Base-by-base conservation (phyloP, 1,284 basidiomycete genomes). In the Ustilago loliicola region DNA sequence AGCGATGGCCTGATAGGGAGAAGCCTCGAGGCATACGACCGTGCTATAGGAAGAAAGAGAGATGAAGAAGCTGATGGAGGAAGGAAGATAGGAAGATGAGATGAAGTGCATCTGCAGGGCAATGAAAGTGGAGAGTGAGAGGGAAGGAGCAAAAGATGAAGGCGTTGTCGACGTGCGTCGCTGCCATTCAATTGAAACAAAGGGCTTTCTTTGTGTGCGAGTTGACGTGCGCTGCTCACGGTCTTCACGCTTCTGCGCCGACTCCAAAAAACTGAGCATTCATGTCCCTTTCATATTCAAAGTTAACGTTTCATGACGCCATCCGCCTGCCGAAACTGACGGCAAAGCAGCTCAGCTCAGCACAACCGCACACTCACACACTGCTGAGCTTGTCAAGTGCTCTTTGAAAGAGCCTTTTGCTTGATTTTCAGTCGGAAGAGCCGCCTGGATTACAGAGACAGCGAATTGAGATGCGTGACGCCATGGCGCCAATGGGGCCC, bases 121-220 rank as follows among this genome's bases (percentile, higher is more conserved):
- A 21, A 21, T 45, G 42, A 45, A 2, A 19, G 48, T 51, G 29
- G 29, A 25, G n/a, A 48, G 23, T 19, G 25, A 48, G 11, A 48
- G 48, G 29, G 17, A 51, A 27, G 48, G 34, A 29, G 51, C 30
- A 32, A 21, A n/a, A 53, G 25, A 17, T 29, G n/a, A 13, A 21
- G 25, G 19, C n/a, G 25, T 45, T 59, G 63, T 66, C 63, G 53
- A 50, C 25, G 52, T 51, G 63, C 63, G 51, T 66, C 63, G 63
- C 50, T 58, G 62, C 38, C n/a, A 21, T 45, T 45, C 42, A 45
- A 21, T 21, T 45, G n/a, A 11, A 21, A 45, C 42, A 45, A 45
- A 45, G 42, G 42, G 21, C 36, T 8, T 38, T 38, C 8, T 38
- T 38, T 3, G 13, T 15, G 36, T 38, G 54, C 45, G 42, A 13